Base-by-base conservation (phyloP, 441 rosid species). In the Biscutella laevigata region DNA sequence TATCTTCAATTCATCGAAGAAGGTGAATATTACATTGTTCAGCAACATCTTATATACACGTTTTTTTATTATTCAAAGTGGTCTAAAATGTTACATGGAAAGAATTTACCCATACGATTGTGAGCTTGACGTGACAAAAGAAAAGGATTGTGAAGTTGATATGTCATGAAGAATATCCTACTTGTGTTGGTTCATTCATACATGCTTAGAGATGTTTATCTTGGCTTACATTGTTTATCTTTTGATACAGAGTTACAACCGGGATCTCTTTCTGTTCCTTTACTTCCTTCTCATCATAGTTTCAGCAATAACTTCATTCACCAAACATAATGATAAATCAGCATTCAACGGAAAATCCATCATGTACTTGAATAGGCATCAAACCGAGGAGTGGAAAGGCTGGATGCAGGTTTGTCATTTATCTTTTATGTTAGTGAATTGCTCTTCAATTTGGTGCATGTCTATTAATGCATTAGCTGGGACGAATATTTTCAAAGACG, bases 341-440 rank as follows among this genome's bases (percentile, higher is more conserved):
- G 68, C 94, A 25, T 46, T 77, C 68, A 77, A 72, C 0, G 88
- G 94, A 54, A 84, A 84, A 36, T 32, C 84, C 50, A 77, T 84
- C 44, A 82, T 81, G 66, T 81, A 81, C 69, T 72, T 84, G 73
- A 84, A 84, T 57, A 73, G 94, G 58, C 88, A 84, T 77, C 88
- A 84, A 71, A 84, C 94, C 13, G 94, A 84, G 69, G 94, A 84
- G 61, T 84, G 94, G 94, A 84, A 74, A 77, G 94, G 94, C 64
- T 84, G 94, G 94, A 84, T 84, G 94, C 94, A 84, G 94, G 92
- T 79, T 66, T 70, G 83, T 74, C 11, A 36, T 55, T 49, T 59
- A 59, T 56, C 50, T 37, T 38, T 37, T 37, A 30, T 53, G 60
- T 15, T 34, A 52, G 2, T 38, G 41, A 2, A 21, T 22, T 35